phyloP scores from a whole-genome alignment of 1,284 basidiomycete species.

The Athelia sp. region DNA sequence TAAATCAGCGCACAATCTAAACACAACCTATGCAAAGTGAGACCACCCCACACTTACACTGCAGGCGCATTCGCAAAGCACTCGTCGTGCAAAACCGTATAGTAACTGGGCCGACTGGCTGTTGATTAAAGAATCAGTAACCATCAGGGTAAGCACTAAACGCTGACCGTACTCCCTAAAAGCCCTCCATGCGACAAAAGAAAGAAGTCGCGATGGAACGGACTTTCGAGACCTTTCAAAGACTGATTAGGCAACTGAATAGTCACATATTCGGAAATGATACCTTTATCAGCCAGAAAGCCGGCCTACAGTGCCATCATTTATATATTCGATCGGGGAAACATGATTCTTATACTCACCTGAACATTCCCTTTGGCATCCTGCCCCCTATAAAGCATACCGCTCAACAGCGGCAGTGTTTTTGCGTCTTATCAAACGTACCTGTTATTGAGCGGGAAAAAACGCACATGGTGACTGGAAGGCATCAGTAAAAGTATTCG shows the following conservation, averaged over 20 bases:
- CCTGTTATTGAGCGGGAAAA: background rate
- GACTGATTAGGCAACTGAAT: too few relatives aligned
- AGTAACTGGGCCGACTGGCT: background rate
- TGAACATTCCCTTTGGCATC: background rate
- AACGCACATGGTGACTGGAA: background rate
- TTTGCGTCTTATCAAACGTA: background rate
- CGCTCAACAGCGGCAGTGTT: background rate
- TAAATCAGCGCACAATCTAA: background rate
- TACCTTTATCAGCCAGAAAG: background rate
- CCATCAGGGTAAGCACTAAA: background rate
- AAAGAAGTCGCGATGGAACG: background rate
- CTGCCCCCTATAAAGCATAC: background rate
- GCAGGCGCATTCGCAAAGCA: background rate
- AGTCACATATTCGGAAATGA: background rate
- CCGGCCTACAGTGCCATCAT: background rate
- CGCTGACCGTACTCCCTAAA: background rate
- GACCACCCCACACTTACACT: background rate
- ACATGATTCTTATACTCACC: background rate
- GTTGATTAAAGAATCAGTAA: background rate
- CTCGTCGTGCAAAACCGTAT: background rate
- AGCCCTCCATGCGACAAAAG: background rate
- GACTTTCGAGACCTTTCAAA: background rate
- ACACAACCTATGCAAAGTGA: too few relatives aligned
- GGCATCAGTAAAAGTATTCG: background rate
- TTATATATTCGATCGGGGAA: too few relatives aligned